These are phyloP conservation scores for Calamus simplicifolius DNA, from an alignment of 176 grass and related monocot genomes.

Conservation along the genomic window DNA sequence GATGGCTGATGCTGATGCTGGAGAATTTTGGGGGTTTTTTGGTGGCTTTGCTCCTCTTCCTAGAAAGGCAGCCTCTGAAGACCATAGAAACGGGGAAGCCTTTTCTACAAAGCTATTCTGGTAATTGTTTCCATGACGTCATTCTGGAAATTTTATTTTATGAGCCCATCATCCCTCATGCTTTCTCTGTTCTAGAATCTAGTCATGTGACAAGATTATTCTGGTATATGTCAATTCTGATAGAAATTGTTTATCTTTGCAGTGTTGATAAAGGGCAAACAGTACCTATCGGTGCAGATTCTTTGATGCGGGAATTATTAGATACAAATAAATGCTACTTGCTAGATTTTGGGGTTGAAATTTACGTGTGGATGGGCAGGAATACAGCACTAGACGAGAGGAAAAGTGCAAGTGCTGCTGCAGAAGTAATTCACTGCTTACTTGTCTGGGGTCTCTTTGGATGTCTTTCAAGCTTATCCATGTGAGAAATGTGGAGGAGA, in stretches of 20 bases:
- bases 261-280: conserved; percentile 61
- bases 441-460: conserved; percentile 6
- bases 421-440: conserved; percentile 53
- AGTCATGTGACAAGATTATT: too few relatives aligned
- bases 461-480: conserved; percentile 1
- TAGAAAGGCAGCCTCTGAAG: conserved; percentile 44
- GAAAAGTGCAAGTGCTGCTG: conserved; percentile 67
- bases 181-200: too few relatives aligned
- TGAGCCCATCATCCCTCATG: not conserved
- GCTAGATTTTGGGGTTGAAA: conserved; percentile 60
- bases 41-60: conserved; percentile 96
- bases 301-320: conserved; percentile 56
- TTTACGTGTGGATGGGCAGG: conserved; percentile 91
- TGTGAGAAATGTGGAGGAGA: not conserved
- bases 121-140: conserved; percentile 30
- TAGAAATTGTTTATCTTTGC: conserved; percentile 20
- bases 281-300: conserved; percentile 41
- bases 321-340: conserved; percentile 88
- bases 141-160: not conserved
- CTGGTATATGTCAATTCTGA: not conserved
- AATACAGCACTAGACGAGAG: conserved; percentile 76
- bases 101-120: conserved; percentile 49
- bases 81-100: conserved; percentile 31
- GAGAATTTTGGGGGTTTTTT: conserved; percentile 98
- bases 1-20: conserved; percentile 90